These are phyloP conservation scores for Fusarium begoniae DNA, from an alignment of 2,329 filamentous ascomycete species.

Conservation along the genomic window DNA sequence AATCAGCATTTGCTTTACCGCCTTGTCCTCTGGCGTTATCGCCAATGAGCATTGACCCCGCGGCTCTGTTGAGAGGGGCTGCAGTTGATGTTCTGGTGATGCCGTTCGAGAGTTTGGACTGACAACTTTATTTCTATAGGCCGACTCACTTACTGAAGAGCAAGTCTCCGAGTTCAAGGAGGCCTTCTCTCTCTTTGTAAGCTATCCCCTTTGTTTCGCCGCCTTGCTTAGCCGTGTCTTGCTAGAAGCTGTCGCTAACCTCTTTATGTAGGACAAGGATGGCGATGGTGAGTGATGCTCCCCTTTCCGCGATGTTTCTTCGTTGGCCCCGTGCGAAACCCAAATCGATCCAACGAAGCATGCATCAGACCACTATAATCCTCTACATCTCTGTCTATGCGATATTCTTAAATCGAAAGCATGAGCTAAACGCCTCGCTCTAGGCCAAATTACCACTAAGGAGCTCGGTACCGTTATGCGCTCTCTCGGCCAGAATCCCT, in stretches of 20 bases:
- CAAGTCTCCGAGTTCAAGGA: slow-evolving; percentile 99
- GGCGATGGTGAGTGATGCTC: slow-evolving; percentile 78
- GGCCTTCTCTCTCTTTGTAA: slow-evolving; percentile 99
- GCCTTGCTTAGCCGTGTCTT: neutral
- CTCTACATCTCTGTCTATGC: neutral
- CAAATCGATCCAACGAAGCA: slow-evolving; percentile 12
- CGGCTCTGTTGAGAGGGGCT: slow-evolving; percentile 43
- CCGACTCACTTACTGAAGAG: slow-evolving; percentile 98
- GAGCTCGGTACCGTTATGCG: slow-evolving; percentile 91
- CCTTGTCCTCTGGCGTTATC: slow-evolving; percentile 17
- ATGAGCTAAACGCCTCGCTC: slow-evolving; percentile 33
- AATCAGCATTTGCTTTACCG: slow-evolving; percentile 4
- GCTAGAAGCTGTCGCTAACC: slow-evolving; percentile 38
- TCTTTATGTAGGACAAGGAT: slow-evolving; percentile 77
- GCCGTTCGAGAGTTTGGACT: slow-evolving; percentile 29
- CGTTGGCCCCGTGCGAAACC: slow-evolving; percentile 13
- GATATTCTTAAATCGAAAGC: slow-evolving; percentile 15
- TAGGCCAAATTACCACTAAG: slow-evolving; percentile 92
- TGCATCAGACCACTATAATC: neutral
- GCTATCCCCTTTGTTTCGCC: slow-evolving; percentile 49
- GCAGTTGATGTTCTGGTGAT: slow-evolving; percentile 32
- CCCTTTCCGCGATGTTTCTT: slow-evolving; percentile 21
- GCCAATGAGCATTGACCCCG: slow-evolving; percentile 38
- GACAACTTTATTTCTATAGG: slow-evolving; percentile 62
- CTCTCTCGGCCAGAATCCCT: slow-evolving; percentile 88